Conservation (phyloP, 768 basidiomycete genomes). For the Tricholoma sp. region DNA sequence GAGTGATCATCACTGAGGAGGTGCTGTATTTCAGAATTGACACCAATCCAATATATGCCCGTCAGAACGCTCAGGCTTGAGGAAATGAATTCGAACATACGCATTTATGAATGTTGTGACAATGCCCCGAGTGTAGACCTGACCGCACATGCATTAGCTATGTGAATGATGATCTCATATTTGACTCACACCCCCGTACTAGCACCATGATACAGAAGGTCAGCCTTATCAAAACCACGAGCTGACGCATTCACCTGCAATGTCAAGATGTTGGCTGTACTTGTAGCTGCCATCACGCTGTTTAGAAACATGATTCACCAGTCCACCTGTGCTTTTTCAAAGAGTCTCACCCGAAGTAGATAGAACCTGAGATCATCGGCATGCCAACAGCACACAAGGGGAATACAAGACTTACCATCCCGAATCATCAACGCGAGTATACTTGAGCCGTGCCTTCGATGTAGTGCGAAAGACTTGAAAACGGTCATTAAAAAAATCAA, state of each 20-base stretch:
- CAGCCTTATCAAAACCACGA: background rate
- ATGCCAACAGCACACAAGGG: background rate
- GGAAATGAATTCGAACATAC: background rate
- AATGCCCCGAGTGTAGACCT: slow-evolving; percentile 1
- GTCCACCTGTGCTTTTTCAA: background rate
- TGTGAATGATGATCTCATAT: background rate
- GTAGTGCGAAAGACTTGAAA: background rate
- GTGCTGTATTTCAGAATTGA: background rate
- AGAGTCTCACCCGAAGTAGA: background rate
- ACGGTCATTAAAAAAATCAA: slow-evolving; percentile 1
- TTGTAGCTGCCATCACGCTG: background rate
- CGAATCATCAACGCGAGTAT: background rate
- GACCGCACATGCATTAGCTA: background rate
- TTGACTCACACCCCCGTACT: slow-evolving; percentile 1
- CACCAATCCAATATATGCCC: background rate
- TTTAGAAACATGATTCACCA: background rate
- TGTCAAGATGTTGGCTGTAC: background rate
- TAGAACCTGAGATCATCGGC: background rate
- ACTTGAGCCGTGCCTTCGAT: background rate
- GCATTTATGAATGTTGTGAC: slow-evolving; percentile 2
- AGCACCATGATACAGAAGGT: background rate
- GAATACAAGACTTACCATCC: background rate
- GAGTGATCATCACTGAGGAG: slow-evolving; percentile 2
- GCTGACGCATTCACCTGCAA: background rate
- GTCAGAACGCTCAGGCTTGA: too few relatives aligned